phyloP scores from a whole-genome alignment of 164 flowering plant genomes.

The Magnolia kwangsiensis region DNA sequence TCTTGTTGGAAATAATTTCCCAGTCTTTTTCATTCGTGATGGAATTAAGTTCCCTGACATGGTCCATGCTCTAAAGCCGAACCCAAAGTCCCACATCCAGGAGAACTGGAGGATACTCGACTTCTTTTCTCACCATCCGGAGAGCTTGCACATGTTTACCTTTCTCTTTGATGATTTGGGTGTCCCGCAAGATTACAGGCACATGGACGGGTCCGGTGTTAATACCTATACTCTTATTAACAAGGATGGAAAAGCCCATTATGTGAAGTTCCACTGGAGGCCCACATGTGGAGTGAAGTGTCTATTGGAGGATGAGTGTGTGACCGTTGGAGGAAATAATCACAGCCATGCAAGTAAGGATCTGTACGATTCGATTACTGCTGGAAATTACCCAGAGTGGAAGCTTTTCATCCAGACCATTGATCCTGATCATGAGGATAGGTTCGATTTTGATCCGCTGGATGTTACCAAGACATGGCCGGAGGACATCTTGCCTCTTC shows the following conservation, averaged over 20 bases:
- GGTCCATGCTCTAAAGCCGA: slow-evolving; percentile 83
- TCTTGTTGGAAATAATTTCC: slow-evolving; percentile 83
- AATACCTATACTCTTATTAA: slow-evolving; percentile 78
- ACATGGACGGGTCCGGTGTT: slow-evolving; percentile 98
- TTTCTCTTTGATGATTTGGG: slow-evolving; percentile 92
- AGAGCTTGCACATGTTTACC: slow-evolving; percentile 85
- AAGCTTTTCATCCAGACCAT: slow-evolving; percentile 84
- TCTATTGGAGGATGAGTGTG: slow-evolving; percentile 79
- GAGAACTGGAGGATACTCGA: slow-evolving; percentile 81
- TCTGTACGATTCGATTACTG: slow-evolving; percentile 90
- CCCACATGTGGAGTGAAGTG: slow-evolving; percentile 96
- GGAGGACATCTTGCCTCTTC: slow-evolving; percentile 87
- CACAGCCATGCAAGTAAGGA: slow-evolving; percentile 99
- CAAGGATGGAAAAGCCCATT: slow-evolving; percentile 75
- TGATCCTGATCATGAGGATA: slow-evolving; percentile 84
- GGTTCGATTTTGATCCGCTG: slow-evolving; percentile 88
- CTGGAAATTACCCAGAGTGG: slow-evolving; percentile 98
- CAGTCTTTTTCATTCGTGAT: slow-evolving; percentile 80
- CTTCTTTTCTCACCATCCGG: slow-evolving; percentile 91
- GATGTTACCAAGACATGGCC: slow-evolving; percentile 99
- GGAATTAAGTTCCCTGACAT: slow-evolving; percentile 83
- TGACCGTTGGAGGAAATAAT: slow-evolving; percentile 81
- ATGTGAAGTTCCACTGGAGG: slow-evolving; percentile 96
- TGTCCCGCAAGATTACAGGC: slow-evolving; percentile 86
- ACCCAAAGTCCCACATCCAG: slow-evolving; percentile 85